A percentile compares a stretch with the other conserved stretches of the same genome.
Conservation (phyloP, 2,329 filamentous ascomycete genomes). For the Trichophyton schoenleinii region DNA sequence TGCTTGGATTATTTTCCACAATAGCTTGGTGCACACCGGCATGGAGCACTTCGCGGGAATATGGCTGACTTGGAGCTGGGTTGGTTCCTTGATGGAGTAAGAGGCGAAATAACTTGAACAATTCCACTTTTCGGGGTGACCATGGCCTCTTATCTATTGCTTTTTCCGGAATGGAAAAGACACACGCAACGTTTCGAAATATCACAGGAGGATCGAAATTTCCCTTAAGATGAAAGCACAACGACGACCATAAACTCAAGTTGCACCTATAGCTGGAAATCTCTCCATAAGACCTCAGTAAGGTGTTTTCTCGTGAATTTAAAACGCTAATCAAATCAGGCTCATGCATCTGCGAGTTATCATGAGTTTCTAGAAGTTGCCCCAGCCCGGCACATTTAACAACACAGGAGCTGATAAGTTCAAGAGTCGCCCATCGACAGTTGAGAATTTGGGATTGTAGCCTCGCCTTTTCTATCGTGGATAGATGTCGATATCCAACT, state of each 20-base stretch:
- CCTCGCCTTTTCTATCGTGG: slow-evolving; percentile 16
- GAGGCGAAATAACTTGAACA: slow-evolving; percentile 27
- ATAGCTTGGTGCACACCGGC: slow-evolving; percentile 31
- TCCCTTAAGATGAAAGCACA: background rate
- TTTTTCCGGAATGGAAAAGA: slow-evolving; percentile 18
- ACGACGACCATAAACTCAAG: background rate
- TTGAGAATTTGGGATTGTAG: slow-evolving; percentile 24
- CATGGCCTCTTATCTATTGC: slow-evolving; percentile 22
- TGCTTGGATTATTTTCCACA: slow-evolving; percentile 19
- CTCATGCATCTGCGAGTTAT: background rate
- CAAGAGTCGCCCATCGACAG: slow-evolving; percentile 30
- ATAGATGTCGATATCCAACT: slow-evolving; percentile 23
- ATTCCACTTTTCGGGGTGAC: slow-evolving; percentile 18
- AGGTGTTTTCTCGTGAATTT: slow-evolving; percentile 23
- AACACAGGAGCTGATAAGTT: slow-evolving; percentile 17
- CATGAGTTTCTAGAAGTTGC: background rate
- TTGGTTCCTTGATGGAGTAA: slow-evolving; percentile 9
- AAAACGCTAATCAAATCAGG: slow-evolving; percentile 11
- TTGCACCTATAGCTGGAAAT: background rate
- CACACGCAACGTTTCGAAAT: background rate
- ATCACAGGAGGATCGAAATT: background rate
- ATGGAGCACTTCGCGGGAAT: slow-evolving; percentile 19
- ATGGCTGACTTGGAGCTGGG: background rate
- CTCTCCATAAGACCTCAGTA: slow-evolving; percentile 17
- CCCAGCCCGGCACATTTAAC: background rate